Percentiles rank a stretch among this genome's conserved stretches.
These are phyloP conservation scores for Myxozyma geophila DNA, from an alignment of 805 yeast species.

Conservation along the genomic window DNA sequence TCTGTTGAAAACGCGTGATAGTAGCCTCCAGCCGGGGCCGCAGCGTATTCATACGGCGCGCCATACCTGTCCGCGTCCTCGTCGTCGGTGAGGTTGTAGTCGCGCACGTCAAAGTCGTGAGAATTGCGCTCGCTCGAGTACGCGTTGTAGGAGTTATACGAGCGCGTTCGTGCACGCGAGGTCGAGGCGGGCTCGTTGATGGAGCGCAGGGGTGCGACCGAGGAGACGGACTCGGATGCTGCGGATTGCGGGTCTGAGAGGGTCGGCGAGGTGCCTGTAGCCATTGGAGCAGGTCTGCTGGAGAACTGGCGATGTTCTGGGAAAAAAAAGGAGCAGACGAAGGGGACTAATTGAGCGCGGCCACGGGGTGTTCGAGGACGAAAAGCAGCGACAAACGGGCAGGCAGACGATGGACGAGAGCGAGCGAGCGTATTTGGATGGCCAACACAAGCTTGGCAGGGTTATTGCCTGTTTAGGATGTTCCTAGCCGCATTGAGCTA, in stretches of 20 bases:
- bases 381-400: too few relatives aligned
- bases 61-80: not conserved
- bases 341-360: not conserved
- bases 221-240: slow-evolving; percentile 2
- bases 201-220: slow-evolving; percentile 13
- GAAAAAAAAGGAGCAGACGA: not conserved
- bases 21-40: not conserved
- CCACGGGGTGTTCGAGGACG: not conserved
- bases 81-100: not conserved
- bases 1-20: slow-evolving; percentile 1
- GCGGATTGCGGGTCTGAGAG: slow-evolving; percentile 7
- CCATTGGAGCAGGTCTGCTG: not conserved
- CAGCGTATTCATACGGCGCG: too few relatives aligned
- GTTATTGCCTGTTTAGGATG: too few relatives aligned
- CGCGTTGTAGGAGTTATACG: too few relatives aligned
- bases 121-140: too few relatives aligned
- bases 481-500: too few relatives aligned
- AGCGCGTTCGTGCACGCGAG: not conserved
- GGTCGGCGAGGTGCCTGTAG: slow-evolving; percentile 2
- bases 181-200: not conserved
- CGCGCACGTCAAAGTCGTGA: not conserved
- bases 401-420: too few relatives aligned
- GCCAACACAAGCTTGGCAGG: too few relatives aligned
- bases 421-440: too few relatives aligned
- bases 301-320: not conserved